Percentiles rank a stretch among this genome's conserved stretches.
These are phyloP conservation scores for Hebeloma cylindrosporum DNA, from an alignment of 768 basidiomycete genomes.

Conservation along the genomic window DNA sequence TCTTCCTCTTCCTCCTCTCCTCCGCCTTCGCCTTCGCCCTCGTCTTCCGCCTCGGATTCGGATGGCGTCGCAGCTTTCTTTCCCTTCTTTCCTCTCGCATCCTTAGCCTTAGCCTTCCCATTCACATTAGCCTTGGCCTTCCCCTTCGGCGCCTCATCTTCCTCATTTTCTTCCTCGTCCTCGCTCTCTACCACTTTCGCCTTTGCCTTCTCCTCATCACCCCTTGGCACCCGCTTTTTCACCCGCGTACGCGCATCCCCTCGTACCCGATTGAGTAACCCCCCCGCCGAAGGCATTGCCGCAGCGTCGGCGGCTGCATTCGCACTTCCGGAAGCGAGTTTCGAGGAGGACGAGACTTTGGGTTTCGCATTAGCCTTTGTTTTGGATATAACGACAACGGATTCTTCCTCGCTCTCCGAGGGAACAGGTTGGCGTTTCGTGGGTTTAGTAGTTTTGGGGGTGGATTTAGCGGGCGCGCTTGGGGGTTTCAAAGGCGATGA, in stretches of 20 bases:
- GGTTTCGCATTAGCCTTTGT: neutral
- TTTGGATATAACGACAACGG: no score
- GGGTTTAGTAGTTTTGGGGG: no score
- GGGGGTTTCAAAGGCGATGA: no score
- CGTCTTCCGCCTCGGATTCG: slow-evolving; percentile 13
- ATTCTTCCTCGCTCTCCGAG: no score
- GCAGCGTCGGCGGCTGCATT: neutral
- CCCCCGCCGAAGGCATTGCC: neutral
- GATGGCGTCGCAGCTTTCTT: slow-evolving; percentile 7
- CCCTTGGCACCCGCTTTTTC: slow-evolving; percentile 2
- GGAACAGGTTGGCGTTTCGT: no score
- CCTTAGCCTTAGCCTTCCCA: neutral
- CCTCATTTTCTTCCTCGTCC: slow-evolving; percentile 5
- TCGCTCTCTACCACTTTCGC: neutral
- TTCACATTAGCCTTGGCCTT: slow-evolving; percentile 1
- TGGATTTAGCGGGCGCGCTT: no score
- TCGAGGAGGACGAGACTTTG: neutral
- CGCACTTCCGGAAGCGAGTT: neutral
- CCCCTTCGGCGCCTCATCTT: slow-evolving; percentile 1
- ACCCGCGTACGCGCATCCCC: slow-evolving; percentile 4
- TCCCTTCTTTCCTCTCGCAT: neutral
- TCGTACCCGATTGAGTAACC: neutral
- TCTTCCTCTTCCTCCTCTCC: neutral
- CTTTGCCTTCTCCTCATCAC: slow-evolving; percentile 4
- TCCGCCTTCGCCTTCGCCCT: slow-evolving; percentile 7